Evolutionary conservation across 805 yeast species (phyloP), one percentile per base, ranked within the genome.

Genomic region (Grigorovia humatica): DNA sequence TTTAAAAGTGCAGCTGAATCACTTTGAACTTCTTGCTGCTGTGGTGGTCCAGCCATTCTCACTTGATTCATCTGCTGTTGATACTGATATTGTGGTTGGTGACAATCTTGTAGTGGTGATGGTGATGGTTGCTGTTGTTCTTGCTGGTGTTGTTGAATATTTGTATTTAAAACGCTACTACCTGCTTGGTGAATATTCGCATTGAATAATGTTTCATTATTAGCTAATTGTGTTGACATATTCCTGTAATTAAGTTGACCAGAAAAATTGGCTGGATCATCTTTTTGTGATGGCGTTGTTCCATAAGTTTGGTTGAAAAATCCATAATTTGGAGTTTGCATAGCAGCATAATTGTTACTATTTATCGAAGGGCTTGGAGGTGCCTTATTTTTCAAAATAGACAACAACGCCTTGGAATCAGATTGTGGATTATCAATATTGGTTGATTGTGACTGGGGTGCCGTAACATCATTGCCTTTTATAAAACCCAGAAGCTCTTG

Each of bases 1-100:
- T 52, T 55, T 46, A 62, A 47, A n/a, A 62, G 54, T 17, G 56
- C 55, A 5, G 55, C 48, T 4, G 64, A 59, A 13, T 57, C 57
- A 20, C 9, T 43, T 19, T 40, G 40, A 15, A 19, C 4, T 48
- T 48, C 47, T 44, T 12, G 43, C 8, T 44, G 32, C 12, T 13
- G 44, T 8, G 44, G 29, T 11, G 20, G 48, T 32, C 40, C 40
- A 17, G 40, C 32, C 47, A 44, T 44, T n/a, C 20, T 44, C 47
- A 44, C 18, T 44, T 44, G 47, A 29, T 44, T 18, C n/a, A 6
- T 18, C 29, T 38, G 38, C 38, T 15, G 46, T 44, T 15, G 46
- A 20, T n/a, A 30, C 29, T 23, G 35, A 15, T 20, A 18, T 45
- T 23, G 41, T 11, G 20, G 40, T 23, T 23, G 27, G 27, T 23